Base-by-base conservation (phyloP, 2,329 filamentous ascomycete genomes). In the Scytalidium lignicola region DNA sequence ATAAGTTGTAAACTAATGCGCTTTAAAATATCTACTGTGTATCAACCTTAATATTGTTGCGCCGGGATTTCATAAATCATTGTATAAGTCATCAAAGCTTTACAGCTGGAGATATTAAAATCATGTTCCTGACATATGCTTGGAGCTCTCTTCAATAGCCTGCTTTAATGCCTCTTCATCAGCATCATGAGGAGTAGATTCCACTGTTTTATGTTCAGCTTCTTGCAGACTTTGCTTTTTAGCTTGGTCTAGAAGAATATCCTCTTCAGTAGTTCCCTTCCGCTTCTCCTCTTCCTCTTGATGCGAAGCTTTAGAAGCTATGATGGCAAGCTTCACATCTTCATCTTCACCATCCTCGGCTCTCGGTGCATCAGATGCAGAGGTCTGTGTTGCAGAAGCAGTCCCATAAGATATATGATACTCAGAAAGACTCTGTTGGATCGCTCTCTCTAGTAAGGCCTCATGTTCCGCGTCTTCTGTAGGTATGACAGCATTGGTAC, bases 141-240 rank as follows among this genome's bases (percentile, higher is more conserved):
- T 73, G 66, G 82, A 58, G 51, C 80, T 83, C 66, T 76, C 72
- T 58, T 78, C 74, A 62, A 83, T 68, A 1, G 77, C 80, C 55
- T 63, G 65, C 55, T 66, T 74, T 50, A 83, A 56, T n/a, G 82
- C 79, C 57, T 82, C 78, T 43, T 82, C 75, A 39, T 75, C 70
- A 18, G 72, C 70, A 48, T 68, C 58, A 44, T 17, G 59, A 65
- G 23, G 23, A 26, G 23, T 10, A 26, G 23, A 26, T 26, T n/a
- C 32, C 32, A 5, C 41, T 41, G 50, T 40, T 46, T 41, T 57
- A 55, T 73, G 67, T 62, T 83, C 74, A 55, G 83, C 83, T 67
- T 92, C 88, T 0, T 79, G 74, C 40, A 89, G 62, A 64, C 85
- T 90, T 70, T 90, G 85, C 70, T 83, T 86, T 73, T 85, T 87